A percentile compares a stretch with the other conserved stretches of the same genome.
Evolutionary conservation across 139 green algal species (phyloP).

Genomic region (Monoraphidium neglectum): DNA sequence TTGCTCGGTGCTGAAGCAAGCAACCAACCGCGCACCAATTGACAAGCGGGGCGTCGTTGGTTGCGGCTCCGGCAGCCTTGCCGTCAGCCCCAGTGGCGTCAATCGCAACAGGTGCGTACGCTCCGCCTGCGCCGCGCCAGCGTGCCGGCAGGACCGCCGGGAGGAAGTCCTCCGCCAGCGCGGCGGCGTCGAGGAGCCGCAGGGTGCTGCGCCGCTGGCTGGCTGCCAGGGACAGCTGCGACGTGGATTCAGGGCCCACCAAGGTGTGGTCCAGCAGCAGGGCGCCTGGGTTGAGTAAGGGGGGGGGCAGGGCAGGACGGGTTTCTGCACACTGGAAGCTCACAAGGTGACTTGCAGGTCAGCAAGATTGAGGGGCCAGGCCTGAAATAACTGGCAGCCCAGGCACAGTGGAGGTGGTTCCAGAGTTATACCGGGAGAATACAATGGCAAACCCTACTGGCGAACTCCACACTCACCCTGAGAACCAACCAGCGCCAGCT

Average conservation of each 20-base stretch:
- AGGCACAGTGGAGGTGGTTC: no score
- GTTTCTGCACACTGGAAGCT: no score
- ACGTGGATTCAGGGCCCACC: conserved; percentile 13
- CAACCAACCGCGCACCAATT: no score
- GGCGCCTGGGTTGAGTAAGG: not conserved
- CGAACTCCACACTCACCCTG: conserved; percentile 25
- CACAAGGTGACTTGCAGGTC: no score
- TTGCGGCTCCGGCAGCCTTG: not conserved
- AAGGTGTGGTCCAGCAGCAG: conserved; percentile 36
- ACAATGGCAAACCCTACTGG: no score
- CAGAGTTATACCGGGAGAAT: no score
- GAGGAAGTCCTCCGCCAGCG: conserved; percentile 32
- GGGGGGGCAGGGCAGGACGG: no score
- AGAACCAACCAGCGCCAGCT: conserved; percentile 34
- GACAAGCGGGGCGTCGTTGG: no score
- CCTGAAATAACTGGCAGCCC: no score
- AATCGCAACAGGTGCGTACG: not conserved
- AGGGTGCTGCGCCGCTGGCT: conserved; percentile 28
- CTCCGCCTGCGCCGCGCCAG: not conserved
- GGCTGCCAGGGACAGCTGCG: conserved; percentile 36
- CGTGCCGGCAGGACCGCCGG: conserved; percentile 33
- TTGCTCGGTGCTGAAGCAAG: no score
- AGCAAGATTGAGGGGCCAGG: no score
- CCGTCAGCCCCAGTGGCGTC: not conserved
- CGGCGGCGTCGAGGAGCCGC: conserved; percentile 12